A percentile compares a stretch with the other conserved stretches of the same genome.
Conservation (phyloP, 73 alveolate genomes). For the Tetrahymena borealis region DNA sequence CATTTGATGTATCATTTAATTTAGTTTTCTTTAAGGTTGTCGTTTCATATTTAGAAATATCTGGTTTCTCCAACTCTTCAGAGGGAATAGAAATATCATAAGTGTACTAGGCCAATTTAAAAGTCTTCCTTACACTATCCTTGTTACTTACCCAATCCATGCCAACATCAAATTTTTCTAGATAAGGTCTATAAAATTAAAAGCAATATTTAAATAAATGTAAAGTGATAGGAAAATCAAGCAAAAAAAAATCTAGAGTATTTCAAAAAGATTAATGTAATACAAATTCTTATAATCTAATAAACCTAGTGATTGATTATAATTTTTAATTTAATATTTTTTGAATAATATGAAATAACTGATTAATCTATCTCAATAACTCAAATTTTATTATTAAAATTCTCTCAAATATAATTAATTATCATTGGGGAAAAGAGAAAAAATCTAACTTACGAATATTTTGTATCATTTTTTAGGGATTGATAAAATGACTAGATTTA, state of each 20-base stretch:
- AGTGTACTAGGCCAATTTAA: neutral
- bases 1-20: too few species aligned
- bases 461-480: neutral
- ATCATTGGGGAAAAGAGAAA: too few species aligned
- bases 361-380: too few species aligned
- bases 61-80: neutral
- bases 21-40: neutral
- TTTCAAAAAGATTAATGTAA: too few species aligned
- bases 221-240: neutral
- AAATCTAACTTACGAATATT: neutral
- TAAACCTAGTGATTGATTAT: too few species aligned
- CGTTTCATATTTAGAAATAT: neutral
- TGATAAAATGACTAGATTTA: neutral
- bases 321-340: too few species aligned
- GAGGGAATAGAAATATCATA: neutral
- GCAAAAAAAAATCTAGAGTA: too few species aligned
- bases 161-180: neutral
- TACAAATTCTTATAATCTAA: too few species aligned
- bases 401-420: too few species aligned
- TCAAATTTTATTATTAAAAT: too few species aligned
- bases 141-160: neutral
- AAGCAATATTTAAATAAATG: too few species aligned
- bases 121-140: neutral
- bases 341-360: too few species aligned
- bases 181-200: neutral